Evolutionary conservation across 2,329 filamentous ascomycete species (phyloP), one percentile per base, ranked within the genome.

Genomic region (Nemania sp.): DNA sequence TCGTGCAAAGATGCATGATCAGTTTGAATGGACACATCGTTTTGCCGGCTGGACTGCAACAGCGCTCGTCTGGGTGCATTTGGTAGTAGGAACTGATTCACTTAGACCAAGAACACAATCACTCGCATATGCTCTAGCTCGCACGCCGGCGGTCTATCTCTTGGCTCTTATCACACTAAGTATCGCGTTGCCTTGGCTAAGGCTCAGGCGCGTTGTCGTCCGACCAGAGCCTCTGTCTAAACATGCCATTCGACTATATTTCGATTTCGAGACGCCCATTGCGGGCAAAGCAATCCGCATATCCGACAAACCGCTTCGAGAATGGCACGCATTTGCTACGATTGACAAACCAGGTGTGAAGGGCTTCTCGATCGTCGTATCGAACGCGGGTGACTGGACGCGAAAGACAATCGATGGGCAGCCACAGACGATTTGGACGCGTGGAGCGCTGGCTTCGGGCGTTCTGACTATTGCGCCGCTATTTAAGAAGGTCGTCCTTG

Each of bases 311-410:
- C 91, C 91, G 0, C 82, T 93, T 45, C 80, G 85, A 8, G 92
- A 94, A 79, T 93, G 90, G 85, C 92, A 94, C 80, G 87, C 89
- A 0, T 94, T 94, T 75, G 92, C 92, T 51, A 90, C 90, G 1
- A 92, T 94, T 68, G 83, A 86, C 2, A 76, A 81, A 62, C 73
- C 73, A 7, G 73, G 70, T 13, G 56, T 77, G 43, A 81, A 81
- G 61, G 89, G 87, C 15, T 93, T 90, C 80, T 92, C 90, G 0
- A 82, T 92, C 32, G 81, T 94, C 32, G 84, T 94, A 29, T 92
- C 90, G 62, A 90, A 90, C 71, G 91, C 90, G 3, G 92, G 92
- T 24, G 91, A 94, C 80, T 94, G 92, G 91, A 94, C 92, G 0
- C 81, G 82, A 26, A 81, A 83, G 35, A 86, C 87, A 64, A 93